phyloP scores from a whole-genome alignment of 768 basidiomycete species.

The Peribolospora kevripleyi region DNA sequence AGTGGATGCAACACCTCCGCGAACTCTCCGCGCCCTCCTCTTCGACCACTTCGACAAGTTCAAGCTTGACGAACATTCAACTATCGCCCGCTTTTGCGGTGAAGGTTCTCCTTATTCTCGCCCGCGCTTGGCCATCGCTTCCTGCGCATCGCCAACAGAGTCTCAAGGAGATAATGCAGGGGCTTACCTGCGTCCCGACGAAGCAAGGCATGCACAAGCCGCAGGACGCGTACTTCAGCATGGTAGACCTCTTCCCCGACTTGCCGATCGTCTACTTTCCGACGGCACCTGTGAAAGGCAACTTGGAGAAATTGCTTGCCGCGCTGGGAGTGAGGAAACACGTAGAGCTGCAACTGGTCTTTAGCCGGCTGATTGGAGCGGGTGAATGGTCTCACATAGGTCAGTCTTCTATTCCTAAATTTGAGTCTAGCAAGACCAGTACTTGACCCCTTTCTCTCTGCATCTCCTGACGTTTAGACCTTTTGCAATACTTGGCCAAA shows the following conservation, averaged over 20 bases:
- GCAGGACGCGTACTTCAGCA: slow-evolving; percentile 40
- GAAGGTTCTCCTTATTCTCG: slow-evolving; percentile 19
- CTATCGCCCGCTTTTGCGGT: slow-evolving; percentile 53
- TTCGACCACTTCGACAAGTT: too few relatives aligned
- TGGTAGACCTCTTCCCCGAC: slow-evolving; percentile 70
- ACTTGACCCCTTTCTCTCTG: slow-evolving; percentile 43
- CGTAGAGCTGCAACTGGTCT: slow-evolving; percentile 81
- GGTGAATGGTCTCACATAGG: slow-evolving; percentile 12
- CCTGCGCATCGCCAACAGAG: slow-evolving; percentile 27
- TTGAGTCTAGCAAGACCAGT: slow-evolving; percentile 43
- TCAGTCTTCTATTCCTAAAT: slow-evolving; percentile 3
- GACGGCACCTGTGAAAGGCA: slow-evolving; percentile 38
- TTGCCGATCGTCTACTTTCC: slow-evolving; percentile 45
- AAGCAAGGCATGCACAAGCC: slow-evolving; percentile 48
- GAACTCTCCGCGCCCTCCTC: too few relatives aligned
- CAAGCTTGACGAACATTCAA: slow-evolving; percentile 30
- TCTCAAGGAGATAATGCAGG: slow-evolving; percentile 28
- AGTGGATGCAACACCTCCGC: slow-evolving; percentile 48
- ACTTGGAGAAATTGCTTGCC: slow-evolving; percentile 36
- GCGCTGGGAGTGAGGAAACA: slow-evolving; percentile 67
- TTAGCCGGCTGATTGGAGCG: slow-evolving; percentile 33
- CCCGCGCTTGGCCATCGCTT: slow-evolving; percentile 48
- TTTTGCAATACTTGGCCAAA: slow-evolving; percentile 66
- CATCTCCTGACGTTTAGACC: slow-evolving; percentile 26
- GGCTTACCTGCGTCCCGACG: slow-evolving; percentile 43